Evolutionary conservation across 2,329 filamentous ascomycete species (phyloP), one percentile per base, ranked within the genome.

Genomic region (Ceratocystis cacaofunesta): DNA sequence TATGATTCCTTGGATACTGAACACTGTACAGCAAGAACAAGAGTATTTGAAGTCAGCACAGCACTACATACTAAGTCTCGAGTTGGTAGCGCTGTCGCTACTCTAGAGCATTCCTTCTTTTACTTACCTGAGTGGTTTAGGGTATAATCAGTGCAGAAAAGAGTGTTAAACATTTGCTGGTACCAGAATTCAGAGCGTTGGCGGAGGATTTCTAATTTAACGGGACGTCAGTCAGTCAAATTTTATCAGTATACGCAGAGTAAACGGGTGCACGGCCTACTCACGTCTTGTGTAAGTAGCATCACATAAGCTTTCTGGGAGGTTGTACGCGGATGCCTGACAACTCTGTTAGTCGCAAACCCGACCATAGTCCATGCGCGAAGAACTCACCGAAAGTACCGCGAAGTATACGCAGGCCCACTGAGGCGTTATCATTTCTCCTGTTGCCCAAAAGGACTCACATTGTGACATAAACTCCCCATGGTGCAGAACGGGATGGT

Each of bases 401-500:
- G 66, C 66, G 17, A 41, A 64, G 22, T 64, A 64, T 12, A 57
- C 25, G 17, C 62, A 58, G 36, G 36, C n/a, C 66, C 66, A 67
- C 30, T 67, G 66, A 15, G 30, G 58, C 7, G 57, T 48, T 8
- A 63, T 28, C 25, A 61, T 55, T 2, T 62, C 32, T 32, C 44
- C 46, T 5, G 36, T 10, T 7, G 12, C 6, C 62, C 66, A 67
- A 22, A 65, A 65, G 1, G 12, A n/a, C 25, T 64, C 58, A n/a
- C 63, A 67, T 41, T 67, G 57, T 17, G n/a, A 10, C 36, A 65
- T 22, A 30, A 67, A 67, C 19, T 58, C 43, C 15, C 48, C 44
- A 12, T 65, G 62, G 41, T 67, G 66, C 12, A 67, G n/a, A 15
- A 67, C 66, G 12, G 66, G 55, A 19, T 67, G 66, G 30, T 67